These are phyloP conservation scores for Epichloe elymi DNA, from an alignment of 2,329 filamentous ascomycete species.

Conservation along the genomic window DNA sequence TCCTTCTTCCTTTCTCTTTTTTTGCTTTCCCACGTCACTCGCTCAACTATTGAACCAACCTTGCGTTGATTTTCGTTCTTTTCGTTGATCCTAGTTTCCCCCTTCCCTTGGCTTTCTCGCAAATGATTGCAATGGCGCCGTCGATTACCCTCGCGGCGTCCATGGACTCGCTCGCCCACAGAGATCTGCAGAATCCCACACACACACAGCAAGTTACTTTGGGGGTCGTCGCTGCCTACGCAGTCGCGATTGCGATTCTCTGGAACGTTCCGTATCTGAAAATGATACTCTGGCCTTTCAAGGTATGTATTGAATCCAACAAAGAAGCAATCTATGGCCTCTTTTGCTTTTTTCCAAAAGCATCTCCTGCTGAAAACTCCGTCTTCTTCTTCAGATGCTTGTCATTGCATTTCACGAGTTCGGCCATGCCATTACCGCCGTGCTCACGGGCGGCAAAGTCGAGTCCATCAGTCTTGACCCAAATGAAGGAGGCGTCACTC, in stretches of 20 bases:
- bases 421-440: slow-evolving; percentile 59
- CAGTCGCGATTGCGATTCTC: slow-evolving; percentile 59
- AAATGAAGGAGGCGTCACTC: slow-evolving; percentile 67
- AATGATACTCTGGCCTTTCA: slow-evolving; percentile 69
- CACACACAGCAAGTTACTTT: slow-evolving; percentile 59
- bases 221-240: slow-evolving; percentile 57
- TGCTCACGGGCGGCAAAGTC: slow-evolving; percentile 59
- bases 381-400: slow-evolving; percentile 47
- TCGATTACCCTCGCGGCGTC: not conserved
- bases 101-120: not conserved
- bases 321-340: not conserved
- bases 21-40: no score
- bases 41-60: no score
- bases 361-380: no score
- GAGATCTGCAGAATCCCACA: slow-evolving; percentile 44
- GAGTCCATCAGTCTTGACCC: slow-evolving; percentile 64
- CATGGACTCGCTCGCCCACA: slow-evolving; percentile 1
- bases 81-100: no score
- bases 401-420: slow-evolving; percentile 77
- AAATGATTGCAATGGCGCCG: slow-evolving; percentile 2
- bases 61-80: no score
- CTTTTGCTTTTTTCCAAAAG: not conserved
- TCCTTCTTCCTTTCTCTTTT: no score
- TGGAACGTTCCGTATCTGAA: slow-evolving; percentile 72
- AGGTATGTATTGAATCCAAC: slow-evolving; percentile 30